Evolutionary conservation across 176 grass and related monocot species (phyloP).

Genomic region (Avena insularis): DNA sequence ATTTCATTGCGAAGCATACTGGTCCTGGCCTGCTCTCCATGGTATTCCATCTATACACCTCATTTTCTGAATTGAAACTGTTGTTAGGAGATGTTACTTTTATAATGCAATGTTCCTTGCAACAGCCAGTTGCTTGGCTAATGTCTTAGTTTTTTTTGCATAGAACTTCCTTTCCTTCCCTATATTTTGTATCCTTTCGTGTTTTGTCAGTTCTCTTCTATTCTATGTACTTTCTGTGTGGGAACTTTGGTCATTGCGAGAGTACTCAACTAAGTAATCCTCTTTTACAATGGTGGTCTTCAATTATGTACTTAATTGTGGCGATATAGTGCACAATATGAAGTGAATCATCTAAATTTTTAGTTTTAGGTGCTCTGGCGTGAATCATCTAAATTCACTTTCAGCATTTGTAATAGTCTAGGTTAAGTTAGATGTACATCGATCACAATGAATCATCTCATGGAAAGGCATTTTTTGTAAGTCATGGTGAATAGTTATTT

Average conservation of each 20-base stretch:
- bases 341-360: background rate
- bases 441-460: background rate
- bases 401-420: background rate
- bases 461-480: background rate
- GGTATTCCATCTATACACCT: conserved; percentile 49
- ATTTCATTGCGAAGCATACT: conserved; percentile 96
- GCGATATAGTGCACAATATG: background rate
- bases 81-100: conserved; percentile 5
- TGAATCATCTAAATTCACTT: background rate
- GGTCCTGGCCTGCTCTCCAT: conserved; percentile 90
- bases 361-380: background rate
- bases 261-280: background rate
- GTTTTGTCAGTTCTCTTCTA: background rate
- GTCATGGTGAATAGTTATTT: conserved; percentile 11
- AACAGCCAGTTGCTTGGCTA: background rate
- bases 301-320: background rate
- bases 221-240: background rate
- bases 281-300: background rate
- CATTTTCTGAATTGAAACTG: background rate
- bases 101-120: background rate
- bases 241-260: background rate
- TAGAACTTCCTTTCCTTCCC: background rate
- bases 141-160: background rate
- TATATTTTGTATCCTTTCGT: background rate
- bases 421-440: background rate